Evolutionary conservation across 2,329 filamentous ascomycete species (phyloP).

Genomic region (Fusarium sp.): DNA sequence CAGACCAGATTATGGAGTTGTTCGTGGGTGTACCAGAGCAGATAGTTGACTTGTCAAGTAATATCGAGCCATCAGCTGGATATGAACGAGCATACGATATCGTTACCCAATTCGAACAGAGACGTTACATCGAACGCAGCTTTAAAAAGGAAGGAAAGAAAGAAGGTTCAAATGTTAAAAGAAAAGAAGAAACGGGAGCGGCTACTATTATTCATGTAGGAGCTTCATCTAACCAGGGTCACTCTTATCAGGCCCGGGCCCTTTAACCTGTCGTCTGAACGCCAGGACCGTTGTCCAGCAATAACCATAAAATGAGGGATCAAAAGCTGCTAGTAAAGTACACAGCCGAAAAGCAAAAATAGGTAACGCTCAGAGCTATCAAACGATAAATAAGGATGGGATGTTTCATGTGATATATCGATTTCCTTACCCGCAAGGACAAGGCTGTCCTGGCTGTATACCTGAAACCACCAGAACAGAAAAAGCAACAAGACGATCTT

Average conservation of each 20-base stretch:
- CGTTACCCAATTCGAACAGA: not conserved
- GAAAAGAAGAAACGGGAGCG: not conserved
- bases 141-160: not conserved
- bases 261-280: not conserved
- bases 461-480: conserved; percentile 37
- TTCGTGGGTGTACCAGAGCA: not conserved
- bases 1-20: not conserved
- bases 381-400: not conserved
- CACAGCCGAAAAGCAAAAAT: conserved; percentile 6
- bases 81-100: not conserved
- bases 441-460: conserved; percentile 21
- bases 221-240: not conserved
- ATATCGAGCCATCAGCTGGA: not conserved
- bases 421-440: conserved; percentile 8
- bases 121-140: not conserved
- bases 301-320: not conserved
- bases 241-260: not conserved
- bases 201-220: not conserved
- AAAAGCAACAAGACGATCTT: conserved; percentile 15
- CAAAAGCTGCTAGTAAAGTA: not conserved
- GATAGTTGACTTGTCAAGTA: not conserved
- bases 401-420: conserved; percentile 32
- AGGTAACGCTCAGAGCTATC: not conserved
- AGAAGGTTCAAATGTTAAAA: no score
- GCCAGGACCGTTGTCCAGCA: not conserved